Evolutionary conservation across 805 yeast genomes (phyloP), one percentile per base, ranked within the genome.

Genomic region (Ogataea degrootiae): DNA sequence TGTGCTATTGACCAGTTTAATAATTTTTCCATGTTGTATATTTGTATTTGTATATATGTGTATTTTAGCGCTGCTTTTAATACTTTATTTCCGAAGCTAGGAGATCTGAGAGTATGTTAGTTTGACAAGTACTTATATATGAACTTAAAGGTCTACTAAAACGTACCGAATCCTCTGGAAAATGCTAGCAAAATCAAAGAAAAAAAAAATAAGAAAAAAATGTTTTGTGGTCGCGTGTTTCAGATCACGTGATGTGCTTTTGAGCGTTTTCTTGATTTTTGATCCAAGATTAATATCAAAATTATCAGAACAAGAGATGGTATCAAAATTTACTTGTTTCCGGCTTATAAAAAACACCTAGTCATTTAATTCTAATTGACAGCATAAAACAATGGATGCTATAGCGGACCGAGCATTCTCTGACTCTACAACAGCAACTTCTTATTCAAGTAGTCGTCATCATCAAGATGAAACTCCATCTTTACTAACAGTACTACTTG

Each of bases 1-100:
- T 85, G 80, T 38, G 91, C 86, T 42, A 87, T 75, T 5, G 97
- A 90, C 99, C 99, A 92, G 57, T 90, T 87, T 53, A 92, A 67
- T 51, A 92, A 67, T 66, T 91, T 91, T 51, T 92, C 97, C 98
- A 92, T 92, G 4, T 23, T 15, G 35, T 61, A 41, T n/a, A 11
- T 11, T 9, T 35, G 29, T 15, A 7, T 36, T 7, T n/a, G 11
- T 33, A 23, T 23, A 40, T 31, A 31, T 31, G 2, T 3, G 8
- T 33, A n/a, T 5, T 17, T 15, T 40, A 15, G 15, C 19, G 26
- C 15, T 21, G 4, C 11, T 8, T 26, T 9, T 12, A 34, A 11
- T n/a, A 2, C 14, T 15, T 34, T 6, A 34, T n/a, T 11, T 9
- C 15, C 4, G 12, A 26, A 26, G 6, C 11, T 11, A 8, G 11